Conservation (phyloP, 2,329 filamentous ascomycete genomes). For the Alternaria burnsii region DNA sequence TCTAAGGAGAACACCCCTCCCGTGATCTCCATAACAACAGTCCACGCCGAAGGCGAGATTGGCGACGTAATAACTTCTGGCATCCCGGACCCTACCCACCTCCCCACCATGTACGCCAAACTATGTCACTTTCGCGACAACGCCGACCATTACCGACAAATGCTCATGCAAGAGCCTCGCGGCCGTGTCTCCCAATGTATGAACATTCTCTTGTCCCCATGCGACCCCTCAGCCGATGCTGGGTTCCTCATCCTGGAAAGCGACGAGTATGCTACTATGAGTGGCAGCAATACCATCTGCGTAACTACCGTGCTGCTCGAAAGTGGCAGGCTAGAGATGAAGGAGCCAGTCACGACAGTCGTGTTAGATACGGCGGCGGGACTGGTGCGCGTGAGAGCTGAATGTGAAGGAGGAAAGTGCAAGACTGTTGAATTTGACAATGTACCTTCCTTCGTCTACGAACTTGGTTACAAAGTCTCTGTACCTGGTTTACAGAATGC, state of each 20-base stretch:
- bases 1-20: background rate
- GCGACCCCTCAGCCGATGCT: conserved; percentile 56
- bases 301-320: conserved; percentile 58
- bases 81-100: conserved; percentile 53
- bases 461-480: conserved; percentile 51
- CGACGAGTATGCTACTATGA: conserved; percentile 58
- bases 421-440: conserved; percentile 58
- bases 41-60: conserved; percentile 56
- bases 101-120: conserved; percentile 60
- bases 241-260: conserved; percentile 59
- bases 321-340: conserved; percentile 59
- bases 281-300: conserved; percentile 57
- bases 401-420: conserved; percentile 56
- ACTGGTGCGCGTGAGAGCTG: conserved; percentile 52
- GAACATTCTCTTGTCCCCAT: conserved; percentile 58
- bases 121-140: conserved; percentile 54
- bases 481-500: background rate
- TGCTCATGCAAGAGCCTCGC: conserved; percentile 59
- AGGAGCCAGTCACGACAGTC: conserved; percentile 54
- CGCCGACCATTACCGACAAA: conserved; percentile 53
- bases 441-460: conserved; percentile 55
- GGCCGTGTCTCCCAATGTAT: conserved; percentile 53
- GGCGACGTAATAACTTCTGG: conserved; percentile 61
- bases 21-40: conserved; percentile 14
- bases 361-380: conserved; percentile 58